phyloP scores from a whole-genome alignment of 1,284 basidiomycete species.

The Puccinia horiana region DNA sequence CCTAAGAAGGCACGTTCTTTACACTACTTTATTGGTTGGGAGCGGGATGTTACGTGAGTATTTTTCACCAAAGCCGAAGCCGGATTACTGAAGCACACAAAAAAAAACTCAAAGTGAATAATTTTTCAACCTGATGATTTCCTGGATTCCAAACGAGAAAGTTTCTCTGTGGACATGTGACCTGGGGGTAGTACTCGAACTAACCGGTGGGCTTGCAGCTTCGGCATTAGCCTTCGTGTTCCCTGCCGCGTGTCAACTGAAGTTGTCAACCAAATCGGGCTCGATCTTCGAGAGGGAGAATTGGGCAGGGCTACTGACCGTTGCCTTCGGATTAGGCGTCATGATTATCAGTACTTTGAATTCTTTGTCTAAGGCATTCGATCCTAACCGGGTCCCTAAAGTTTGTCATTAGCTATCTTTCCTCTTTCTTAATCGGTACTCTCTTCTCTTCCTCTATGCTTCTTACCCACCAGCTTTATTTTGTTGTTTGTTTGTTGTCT shows the following conservation, averaged over 20 bases:
- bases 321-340: conserved; percentile 35
- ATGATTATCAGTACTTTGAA: conserved; percentile 39
- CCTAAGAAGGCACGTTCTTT: conserved; percentile 80
- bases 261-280: conserved; percentile 30
- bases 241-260: conserved; percentile 46
- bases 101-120: neutral
- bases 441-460: neutral
- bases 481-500: too few species aligned
- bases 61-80: neutral
- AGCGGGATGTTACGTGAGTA: conserved; percentile 76
- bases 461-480: too few species aligned
- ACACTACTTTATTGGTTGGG: conserved; percentile 82
- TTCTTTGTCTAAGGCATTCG: conserved; percentile 34
- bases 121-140: neutral
- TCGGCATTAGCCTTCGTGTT: conserved; percentile 47
- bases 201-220: conserved; percentile 77
- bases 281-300: conserved; percentile 32
- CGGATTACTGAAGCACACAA: too few species aligned
- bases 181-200: conserved; percentile 93
- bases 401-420: conserved; percentile 14
- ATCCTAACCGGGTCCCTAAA: conserved; percentile 26
- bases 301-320: conserved; percentile 9
- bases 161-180: conserved; percentile 93
- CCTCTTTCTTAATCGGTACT: neutral
- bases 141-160: conserved; percentile 56